Evolutionary conservation across 2,329 filamentous ascomycete genomes (phyloP).

Genomic region (Hypoxylon rubiginosum): DNA sequence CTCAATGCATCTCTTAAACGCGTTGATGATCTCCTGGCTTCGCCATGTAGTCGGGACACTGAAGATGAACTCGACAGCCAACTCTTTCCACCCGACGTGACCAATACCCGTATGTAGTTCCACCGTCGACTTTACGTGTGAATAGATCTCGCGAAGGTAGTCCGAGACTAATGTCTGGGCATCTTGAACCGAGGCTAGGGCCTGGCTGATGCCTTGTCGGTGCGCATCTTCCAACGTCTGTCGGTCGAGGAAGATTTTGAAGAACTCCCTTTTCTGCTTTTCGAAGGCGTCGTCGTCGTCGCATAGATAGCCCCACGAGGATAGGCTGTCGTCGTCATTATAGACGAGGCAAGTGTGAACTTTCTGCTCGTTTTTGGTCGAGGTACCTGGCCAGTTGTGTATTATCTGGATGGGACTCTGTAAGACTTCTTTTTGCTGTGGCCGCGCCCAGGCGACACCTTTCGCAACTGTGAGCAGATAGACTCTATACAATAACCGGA

Average conservation of each 20-base stretch:
- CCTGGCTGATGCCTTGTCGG: slow-evolving; percentile 58
- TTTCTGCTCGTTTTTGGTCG: slow-evolving; percentile 67
- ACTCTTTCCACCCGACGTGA: slow-evolving; percentile 58
- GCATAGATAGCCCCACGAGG: slow-evolving; percentile 68
- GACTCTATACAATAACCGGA: background rate
- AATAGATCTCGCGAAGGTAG: slow-evolving; percentile 63
- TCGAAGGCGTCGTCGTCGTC: slow-evolving; percentile 57
- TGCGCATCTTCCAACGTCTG: slow-evolving; percentile 59
- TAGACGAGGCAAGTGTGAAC: slow-evolving; percentile 67
- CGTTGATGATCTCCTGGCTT: slow-evolving; percentile 63
- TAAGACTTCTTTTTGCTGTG: slow-evolving; percentile 50
- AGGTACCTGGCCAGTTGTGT: slow-evolving; percentile 67
- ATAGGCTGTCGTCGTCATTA: slow-evolving; percentile 56
- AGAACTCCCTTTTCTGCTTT: slow-evolving; percentile 62
- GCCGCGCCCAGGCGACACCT: slow-evolving; percentile 55
- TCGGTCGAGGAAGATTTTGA: slow-evolving; percentile 68
- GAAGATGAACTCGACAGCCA: slow-evolving; percentile 67
- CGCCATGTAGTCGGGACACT: slow-evolving; percentile 71
- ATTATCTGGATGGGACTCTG: slow-evolving; percentile 60
- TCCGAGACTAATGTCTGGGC: slow-evolving; percentile 64
- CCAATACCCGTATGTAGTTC: slow-evolving; percentile 56
- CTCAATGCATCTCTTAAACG: slow-evolving; percentile 62
- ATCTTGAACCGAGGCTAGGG: slow-evolving; percentile 57
- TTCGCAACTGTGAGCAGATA: slow-evolving; percentile 56
- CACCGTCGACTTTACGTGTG: slow-evolving; percentile 62